Evolutionary conservation across 257 asterid species (phyloP).

Genomic region (Knoxia roxburghii): DNA sequence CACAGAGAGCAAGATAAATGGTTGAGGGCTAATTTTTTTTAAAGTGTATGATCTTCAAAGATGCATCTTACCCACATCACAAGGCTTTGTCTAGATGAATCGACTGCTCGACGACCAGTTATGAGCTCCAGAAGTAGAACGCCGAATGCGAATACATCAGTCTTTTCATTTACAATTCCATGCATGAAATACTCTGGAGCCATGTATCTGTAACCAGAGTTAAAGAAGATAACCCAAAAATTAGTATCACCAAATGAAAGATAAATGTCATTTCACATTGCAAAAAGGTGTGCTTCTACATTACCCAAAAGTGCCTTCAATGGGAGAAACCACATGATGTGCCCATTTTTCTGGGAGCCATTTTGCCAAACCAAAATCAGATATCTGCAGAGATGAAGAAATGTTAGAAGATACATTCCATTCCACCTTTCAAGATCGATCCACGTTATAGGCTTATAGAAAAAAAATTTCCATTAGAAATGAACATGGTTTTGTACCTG

Average conservation of each 20-base stretch:
- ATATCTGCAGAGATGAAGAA: conserved; percentile 50
- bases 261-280: background rate
- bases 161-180: conserved; percentile 82
- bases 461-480: background rate
- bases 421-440: background rate
- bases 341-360: conserved; percentile 95
- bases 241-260: background rate
- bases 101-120: conserved; percentile 92
- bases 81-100: conserved; percentile 75
- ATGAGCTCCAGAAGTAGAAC: conserved; percentile 83
- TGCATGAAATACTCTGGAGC: conserved; percentile 99
- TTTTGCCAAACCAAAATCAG: conserved; percentile 92
- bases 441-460: background rate
- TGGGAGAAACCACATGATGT: conserved; percentile 89
- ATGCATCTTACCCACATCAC: conserved; percentile 79
- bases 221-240: background rate
- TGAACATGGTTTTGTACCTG: conserved; percentile 39
- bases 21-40: too few relatives aligned
- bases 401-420: background rate
- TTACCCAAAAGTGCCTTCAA: conserved; percentile 98
- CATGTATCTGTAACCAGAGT: conserved; percentile 57
- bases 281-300: background rate
- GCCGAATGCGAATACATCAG: conserved; percentile 91
- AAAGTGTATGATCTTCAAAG: background rate
- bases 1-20: too few relatives aligned